Base-by-base conservation (phyloP, 2,329 filamentous ascomycete species). In the Colletotrichum orchidophilum region DNA sequence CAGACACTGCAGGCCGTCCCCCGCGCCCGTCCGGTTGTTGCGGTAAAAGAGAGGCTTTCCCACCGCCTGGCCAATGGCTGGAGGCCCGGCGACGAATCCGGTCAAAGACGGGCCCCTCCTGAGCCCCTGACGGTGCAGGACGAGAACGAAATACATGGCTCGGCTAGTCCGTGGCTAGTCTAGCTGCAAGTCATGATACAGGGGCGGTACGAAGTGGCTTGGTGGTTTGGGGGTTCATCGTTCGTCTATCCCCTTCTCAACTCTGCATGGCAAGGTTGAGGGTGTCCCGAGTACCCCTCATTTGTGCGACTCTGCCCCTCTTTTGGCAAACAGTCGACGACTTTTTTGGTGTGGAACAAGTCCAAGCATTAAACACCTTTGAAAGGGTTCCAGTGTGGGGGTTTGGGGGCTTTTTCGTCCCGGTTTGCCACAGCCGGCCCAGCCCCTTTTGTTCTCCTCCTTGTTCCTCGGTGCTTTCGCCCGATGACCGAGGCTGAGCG, bases 151-250 rank as follows among this genome's bases (percentile, higher is more conserved):
- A 26, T 31, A 27, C 69, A 58, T 35, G 18, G 65, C 46, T 35
- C 50, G 27, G 24, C 65, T 69, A 71, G 58, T n/a, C 61, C 58
- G 7, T 33, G 49, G 26, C 58, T 27, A 71, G 67, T 54, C 49
- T 73, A 73, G 71, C 67, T 67, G 67, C 71, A 67, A 52, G 63
- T 63, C 63, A 63, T 63, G 62, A 59, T 71, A 70, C 70, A 70
- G 70, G 66, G 62, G 21, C 60, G 49, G 65, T 29, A 64, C 42
- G 39, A 35, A 52, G 29, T 54, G 60, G 66, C 65, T 60, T 46
- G 35, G 35, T 29, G 59, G 49, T 33, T 54, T 26, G 39, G 39
- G 58, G 60, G 60, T 52, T 46, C 29, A 42, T 24, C 58, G 50
- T 42, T 64, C 59, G 63, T 64, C 46, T 53, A 11, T 13, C 29